Evolutionary conservation across 148 eudicot species (phyloP).

Genomic region (Diospyros kaki): DNA sequence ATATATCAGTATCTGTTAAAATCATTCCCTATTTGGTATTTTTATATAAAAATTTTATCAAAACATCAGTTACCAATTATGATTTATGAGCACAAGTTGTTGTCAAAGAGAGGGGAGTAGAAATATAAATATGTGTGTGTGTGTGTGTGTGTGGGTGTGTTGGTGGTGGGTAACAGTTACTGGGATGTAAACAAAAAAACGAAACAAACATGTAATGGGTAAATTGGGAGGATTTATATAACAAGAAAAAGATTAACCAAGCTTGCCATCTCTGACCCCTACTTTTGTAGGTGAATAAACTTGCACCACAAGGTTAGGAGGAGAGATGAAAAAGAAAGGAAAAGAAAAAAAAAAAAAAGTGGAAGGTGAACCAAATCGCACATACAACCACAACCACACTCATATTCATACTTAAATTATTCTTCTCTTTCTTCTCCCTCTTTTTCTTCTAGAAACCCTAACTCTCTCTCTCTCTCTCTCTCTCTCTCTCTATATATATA

Average conservation of each 20-base stretch:
- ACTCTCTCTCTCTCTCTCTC: not conserved
- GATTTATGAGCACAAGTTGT: conserved; percentile 18
- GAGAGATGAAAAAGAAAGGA: not conserved
- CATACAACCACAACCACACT: conserved; percentile 37
- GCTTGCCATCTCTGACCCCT: conserved; percentile 17
- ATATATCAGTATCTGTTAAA: too few relatives aligned
- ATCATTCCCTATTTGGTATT: too few relatives aligned
- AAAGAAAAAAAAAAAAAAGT: conserved; percentile 30
- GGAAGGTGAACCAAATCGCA: conserved; percentile 69
- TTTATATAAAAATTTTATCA: too few relatives aligned
- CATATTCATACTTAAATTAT: not conserved
- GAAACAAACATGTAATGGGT: not conserved
- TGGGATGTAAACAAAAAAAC: not conserved
- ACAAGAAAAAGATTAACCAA: conserved; percentile 21
- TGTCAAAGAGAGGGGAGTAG: not conserved
- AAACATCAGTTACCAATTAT: not conserved
- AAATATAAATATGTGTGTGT: not conserved
- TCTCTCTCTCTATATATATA: conserved; percentile 2
- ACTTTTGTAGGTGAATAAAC: conserved; percentile 15
- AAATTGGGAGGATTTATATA: conserved; percentile 1
- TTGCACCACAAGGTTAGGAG: conserved; percentile 34
- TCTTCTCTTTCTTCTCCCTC: not conserved
- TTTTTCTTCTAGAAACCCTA: conserved; percentile 57
- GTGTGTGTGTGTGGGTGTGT: not conserved
- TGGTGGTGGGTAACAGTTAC: conserved; percentile 16